Percentiles rank a stretch among this genome's conserved stretches.
Conservation (phyloP, 371 early-diverging fungal genomes). For the Mucor saturninus region DNA sequence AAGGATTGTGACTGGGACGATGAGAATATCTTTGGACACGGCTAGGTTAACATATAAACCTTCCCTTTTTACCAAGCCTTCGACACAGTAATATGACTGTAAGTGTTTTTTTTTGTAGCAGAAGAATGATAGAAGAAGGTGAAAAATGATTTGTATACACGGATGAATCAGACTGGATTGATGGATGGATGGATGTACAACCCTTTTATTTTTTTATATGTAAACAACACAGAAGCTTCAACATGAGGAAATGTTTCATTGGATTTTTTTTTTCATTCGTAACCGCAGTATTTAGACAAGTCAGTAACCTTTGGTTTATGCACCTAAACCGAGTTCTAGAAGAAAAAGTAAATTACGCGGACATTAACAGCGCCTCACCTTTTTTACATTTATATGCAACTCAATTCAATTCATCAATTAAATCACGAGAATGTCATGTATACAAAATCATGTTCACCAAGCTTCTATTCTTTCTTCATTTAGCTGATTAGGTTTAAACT, state of each 20-base stretch:
- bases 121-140: not conserved
- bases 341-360: no score
- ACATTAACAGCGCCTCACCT: no score
- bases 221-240: no score
- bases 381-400: no score
- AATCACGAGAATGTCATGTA: no score
- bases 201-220: not conserved
- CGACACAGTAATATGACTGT: slow-evolving; percentile 48
- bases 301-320: no score
- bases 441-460: no score
- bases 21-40: slow-evolving; percentile 15
- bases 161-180: slow-evolving; percentile 26
- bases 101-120: slow-evolving; percentile 20
- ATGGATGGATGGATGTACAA: slow-evolving; percentile 20
- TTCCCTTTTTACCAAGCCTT: slow-evolving; percentile 45
- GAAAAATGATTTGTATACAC: slow-evolving; percentile 2
- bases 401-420: no score
- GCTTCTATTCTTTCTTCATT: no score
- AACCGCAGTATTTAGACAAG: not conserved
- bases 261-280: not conserved
- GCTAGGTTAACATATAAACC: slow-evolving; percentile 18
- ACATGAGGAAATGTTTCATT: no score
- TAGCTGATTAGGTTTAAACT: not conserved
- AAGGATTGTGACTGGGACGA: slow-evolving; percentile 1
- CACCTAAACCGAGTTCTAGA: no score